Base-by-base conservation (phyloP, 2,329 filamentous ascomycete genomes). In the Botrytis galanthina region DNA sequence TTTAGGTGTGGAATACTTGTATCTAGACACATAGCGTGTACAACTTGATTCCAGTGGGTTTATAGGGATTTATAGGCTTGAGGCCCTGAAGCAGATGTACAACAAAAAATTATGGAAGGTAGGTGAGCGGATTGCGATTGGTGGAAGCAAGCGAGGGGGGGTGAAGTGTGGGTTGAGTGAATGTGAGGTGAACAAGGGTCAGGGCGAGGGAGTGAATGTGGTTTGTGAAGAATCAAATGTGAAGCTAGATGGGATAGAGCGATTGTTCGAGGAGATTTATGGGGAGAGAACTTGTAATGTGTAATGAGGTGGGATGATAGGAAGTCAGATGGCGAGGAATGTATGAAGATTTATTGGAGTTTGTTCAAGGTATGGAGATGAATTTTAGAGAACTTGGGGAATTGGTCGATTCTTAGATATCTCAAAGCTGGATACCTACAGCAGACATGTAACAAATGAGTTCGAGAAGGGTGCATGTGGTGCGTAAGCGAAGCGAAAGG, bases 381-480 rank as follows among this genome's bases (percentile, higher is more conserved):
- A 16, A 2, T 54, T 54, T 54, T 14, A 18, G 5, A 29, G 14
- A 18, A 29, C 14, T 3, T 16, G n/a, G 14, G n/a, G 6, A 12
- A 29, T n/a, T 12, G 18, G n/a, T 14, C 3, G 3, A 5, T 16
- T 4, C 2, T 16, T 29, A 5, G 14, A 0, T 29, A 18, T 29
- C 51, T 54, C 14, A 14, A 29, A 16, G 26, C 26, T 16, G 26
- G 16, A 54, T 4, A 29, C 26, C 0, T 3, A 8, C 14, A 29
- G 48, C 48, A 54, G 51, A 29, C 18, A 16, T 54, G 26, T 14
- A 29, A 16, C 51, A 29, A 54, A 54, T n/a, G 26, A 7, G 26
- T 54, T 54, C n/a, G 48, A n/a, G 0, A n/a, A 18, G 51, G 14
- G 26, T 29, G 26, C 12, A 44, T 44, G 42, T n/a, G 12, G 26